Percentiles rank a stretch among this genome's conserved stretches.
phyloP scores from a whole-genome alignment of 805 yeast species.

The Candida alai region DNA sequence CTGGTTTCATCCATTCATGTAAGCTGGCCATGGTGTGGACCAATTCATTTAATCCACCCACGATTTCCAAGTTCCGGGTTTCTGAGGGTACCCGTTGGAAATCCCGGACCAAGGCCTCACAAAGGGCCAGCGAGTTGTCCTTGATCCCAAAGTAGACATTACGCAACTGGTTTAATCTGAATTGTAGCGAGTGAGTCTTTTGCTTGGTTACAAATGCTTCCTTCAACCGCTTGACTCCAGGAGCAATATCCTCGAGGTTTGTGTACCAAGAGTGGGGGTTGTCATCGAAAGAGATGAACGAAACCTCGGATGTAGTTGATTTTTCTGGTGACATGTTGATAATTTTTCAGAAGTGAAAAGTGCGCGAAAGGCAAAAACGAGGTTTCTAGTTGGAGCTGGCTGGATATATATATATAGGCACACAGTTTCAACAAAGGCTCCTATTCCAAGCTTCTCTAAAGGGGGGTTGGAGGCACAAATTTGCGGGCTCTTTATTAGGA shows the following conservation, averaged over 20 bases:
- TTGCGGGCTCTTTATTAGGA: no score
- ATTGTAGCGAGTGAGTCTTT: slow-evolving; percentile 49
- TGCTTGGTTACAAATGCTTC: slow-evolving; percentile 41
- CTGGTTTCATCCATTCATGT: slow-evolving; percentile 57
- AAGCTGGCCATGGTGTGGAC: slow-evolving; percentile 56
- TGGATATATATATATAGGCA: no score
- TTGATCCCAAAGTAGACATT: slow-evolving; percentile 60
- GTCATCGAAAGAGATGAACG: no score
- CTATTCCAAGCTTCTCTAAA: no score
- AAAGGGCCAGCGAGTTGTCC: slow-evolving; percentile 53
- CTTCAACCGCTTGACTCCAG: slow-evolving; percentile 40
- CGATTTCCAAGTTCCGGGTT: slow-evolving; percentile 56
- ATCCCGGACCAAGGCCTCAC: slow-evolving; percentile 60
- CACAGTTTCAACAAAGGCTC: no score
- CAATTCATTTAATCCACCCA: slow-evolving; percentile 51
- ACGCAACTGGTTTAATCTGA: slow-evolving; percentile 59
- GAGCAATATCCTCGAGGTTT: slow-evolving; percentile 46
- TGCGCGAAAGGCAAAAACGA: no score
- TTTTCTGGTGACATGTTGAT: no score
- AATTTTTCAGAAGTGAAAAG: no score
- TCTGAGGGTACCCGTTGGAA: slow-evolving; percentile 65
- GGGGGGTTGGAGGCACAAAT: no score
- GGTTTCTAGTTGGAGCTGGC: no score
- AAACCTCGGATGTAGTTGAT: no score
- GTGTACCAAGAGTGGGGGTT: slow-evolving; percentile 38